Conservation (phyloP, 2,329 filamentous ascomycete species). For the Alternaria angustiovoidea region DNA sequence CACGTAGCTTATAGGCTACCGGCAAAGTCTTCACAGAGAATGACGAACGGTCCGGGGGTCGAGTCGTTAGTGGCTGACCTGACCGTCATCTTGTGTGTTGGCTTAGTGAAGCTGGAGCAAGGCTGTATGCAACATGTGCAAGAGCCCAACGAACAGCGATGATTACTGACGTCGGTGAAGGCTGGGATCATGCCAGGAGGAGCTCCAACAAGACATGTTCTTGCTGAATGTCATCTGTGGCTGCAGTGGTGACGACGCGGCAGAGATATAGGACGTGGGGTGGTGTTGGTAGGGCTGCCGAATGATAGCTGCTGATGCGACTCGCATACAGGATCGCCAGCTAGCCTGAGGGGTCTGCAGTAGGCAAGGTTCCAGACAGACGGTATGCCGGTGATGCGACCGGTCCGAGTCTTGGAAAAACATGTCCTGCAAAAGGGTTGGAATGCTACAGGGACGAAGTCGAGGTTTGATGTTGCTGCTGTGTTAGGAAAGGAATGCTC, state of each 20-base stretch:
- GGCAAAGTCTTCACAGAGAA: slow-evolving; percentile 18
- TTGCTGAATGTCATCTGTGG: slow-evolving; percentile 5
- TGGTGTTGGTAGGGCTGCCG: slow-evolving; percentile 36
- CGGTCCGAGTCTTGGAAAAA: background rate
- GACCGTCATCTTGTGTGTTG: slow-evolving; percentile 27
- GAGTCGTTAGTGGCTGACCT: slow-evolving; percentile 30
- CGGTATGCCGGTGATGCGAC: slow-evolving; percentile 2
- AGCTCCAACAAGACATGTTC: slow-evolving; percentile 30
- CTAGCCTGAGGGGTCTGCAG: slow-evolving; percentile 16
- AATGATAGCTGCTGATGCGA: slow-evolving; percentile 27
- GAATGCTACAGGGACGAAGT: background rate
- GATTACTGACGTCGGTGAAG: slow-evolving; percentile 9
- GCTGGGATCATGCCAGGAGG: slow-evolving; percentile 18
- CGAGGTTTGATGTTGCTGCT: background rate
- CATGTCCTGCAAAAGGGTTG: background rate
- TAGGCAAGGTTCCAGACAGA: slow-evolving; percentile 5
- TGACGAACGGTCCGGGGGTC: slow-evolving; percentile 23
- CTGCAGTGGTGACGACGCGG: slow-evolving; percentile 4
- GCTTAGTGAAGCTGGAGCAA: slow-evolving; percentile 28
- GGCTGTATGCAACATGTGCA: slow-evolving; percentile 23
- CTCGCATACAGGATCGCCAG: slow-evolving; percentile 30
- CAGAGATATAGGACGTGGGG: slow-evolving; percentile 7
- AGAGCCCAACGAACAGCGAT: slow-evolving; percentile 15
- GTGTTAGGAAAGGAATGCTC: background rate
- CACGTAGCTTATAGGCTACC: slow-evolving; percentile 50